Percentiles rank a stretch among this genome's conserved stretches.
Conservation (phyloP, 306 rosid genomes). For the Calophaca sinica region DNA sequence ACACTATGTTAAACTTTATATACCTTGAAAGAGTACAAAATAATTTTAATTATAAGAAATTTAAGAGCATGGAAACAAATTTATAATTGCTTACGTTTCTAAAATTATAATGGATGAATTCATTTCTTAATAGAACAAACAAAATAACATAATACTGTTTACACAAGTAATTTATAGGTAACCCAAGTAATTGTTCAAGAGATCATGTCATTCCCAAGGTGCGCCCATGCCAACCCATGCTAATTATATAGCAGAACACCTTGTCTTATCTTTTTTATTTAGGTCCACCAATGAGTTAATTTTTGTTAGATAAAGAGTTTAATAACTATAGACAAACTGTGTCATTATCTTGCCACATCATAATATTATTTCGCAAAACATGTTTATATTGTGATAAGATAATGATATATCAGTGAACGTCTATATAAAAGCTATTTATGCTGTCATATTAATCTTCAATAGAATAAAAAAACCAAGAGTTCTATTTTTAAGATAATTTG, state of each 20-base stretch:
- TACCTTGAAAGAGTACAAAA: not conserved
- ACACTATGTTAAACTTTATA: conserved; percentile 2
- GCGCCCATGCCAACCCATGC: not conserved
- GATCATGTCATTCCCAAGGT: conserved; percentile 15
- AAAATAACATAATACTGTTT: not conserved
- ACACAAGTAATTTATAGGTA: not conserved
- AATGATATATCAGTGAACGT: not conserved
- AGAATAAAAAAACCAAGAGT: not conserved
- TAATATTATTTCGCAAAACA: no score
- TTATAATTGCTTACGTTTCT: conserved; percentile 10
- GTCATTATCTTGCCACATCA: not conserved
- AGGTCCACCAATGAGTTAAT: not conserved
- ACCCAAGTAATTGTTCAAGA: not conserved
- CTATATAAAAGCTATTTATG: not conserved
- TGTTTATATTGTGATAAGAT: not conserved
- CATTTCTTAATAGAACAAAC: conserved; percentile 6
- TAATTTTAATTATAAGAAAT: conserved; percentile 5
- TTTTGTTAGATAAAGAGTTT: not conserved
- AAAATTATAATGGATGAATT: conserved; percentile 2
- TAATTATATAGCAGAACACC: not conserved
- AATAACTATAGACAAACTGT: no score
- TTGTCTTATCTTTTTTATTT: not conserved
- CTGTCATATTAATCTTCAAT: not conserved
- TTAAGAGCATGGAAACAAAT: conserved; percentile 14
- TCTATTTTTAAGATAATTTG: not conserved